Percentiles rank a stretch among this genome's conserved stretches.
These are phyloP conservation scores for Agrostemma githago DNA, from an alignment of 148 eudicot species.

Conservation along the genomic window DNA sequence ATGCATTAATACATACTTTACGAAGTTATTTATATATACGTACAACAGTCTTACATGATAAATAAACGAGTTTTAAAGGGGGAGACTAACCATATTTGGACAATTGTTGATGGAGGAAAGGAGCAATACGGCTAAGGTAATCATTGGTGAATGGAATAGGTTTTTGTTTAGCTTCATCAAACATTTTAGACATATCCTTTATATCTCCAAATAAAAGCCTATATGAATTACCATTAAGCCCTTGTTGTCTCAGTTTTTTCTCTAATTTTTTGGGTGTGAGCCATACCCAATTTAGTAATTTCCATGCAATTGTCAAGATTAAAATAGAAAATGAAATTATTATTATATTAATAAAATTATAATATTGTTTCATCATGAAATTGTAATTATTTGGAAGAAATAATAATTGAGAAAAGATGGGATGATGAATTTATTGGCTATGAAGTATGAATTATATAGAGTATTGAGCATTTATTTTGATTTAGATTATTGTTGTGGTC, in stretches of 20 bases:
- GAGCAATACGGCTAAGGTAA: constrained; percentile 17
- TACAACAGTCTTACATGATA: too few relatives aligned
- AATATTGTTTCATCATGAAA: neutral
- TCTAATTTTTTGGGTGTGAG: constrained; percentile 24
- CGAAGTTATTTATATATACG: too few relatives aligned
- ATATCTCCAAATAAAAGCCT: constrained; percentile 23
- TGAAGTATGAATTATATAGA: too few relatives aligned
- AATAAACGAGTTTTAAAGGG: too few relatives aligned
- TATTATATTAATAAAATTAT: neutral
- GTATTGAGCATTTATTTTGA: too few relatives aligned
- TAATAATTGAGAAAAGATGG: too few relatives aligned
- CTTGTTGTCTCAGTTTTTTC: constrained; percentile 24
- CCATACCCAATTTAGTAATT: constrained; percentile 27
- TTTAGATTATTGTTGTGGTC: too few relatives aligned
- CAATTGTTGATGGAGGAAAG: constrained; percentile 18
- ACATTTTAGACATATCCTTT: constrained; percentile 17
- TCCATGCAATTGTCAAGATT: constrained; percentile 8
- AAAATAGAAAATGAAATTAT: neutral
- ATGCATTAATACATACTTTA: too few relatives aligned
- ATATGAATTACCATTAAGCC: constrained; percentile 25
- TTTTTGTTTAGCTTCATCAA: constrained; percentile 8
- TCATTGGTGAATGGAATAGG: constrained; percentile 30
- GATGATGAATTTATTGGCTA: too few relatives aligned
- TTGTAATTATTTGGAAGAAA: too few relatives aligned
- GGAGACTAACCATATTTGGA: constrained; percentile 16